Evolutionary conservation across 208 protist species (phyloP), one percentile per base, ranked within the genome.

Genomic region (Polymyxa betae): DNA sequence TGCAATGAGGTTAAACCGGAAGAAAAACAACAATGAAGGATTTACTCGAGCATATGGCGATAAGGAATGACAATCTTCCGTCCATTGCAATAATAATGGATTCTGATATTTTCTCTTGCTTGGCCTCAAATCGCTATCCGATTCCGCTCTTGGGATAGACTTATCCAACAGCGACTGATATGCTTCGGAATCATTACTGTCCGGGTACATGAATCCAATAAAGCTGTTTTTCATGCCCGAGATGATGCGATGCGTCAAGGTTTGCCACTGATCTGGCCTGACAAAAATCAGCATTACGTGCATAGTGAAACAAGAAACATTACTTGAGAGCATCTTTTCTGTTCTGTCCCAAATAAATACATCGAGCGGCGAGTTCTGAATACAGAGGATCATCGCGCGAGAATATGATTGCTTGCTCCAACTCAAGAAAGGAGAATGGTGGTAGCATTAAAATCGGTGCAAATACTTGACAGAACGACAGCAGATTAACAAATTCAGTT

Each of bases 391-490:
- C 72, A n/a, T 5, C n/a, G 5, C 72, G 72, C 35, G 72, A 82
- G 72, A 82, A 82, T 43, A 82, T 12, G 72, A 82, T 82, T n/a
- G 72, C n/a, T n/a, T 82, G 72, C 35, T 82, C 72, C 16, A 82
- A 35, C 35, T 82, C 72, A 5, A 82, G 72, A n/a, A 82, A 82
- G 16, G 72, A 82, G 72, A 82, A 82, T n/a, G 72, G 72, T 5
- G 16, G 72, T n/a, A 82, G n/a, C n/a, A 38, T 35, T 5, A 82
- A n/a, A 82, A 82, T 43, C 72, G 72, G 10, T 5, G 72, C 72
- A n/a, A 82, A 82, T n/a, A n/a, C n/a, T n/a, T 43, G n/a, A 35
- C 72, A 82, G 72, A 82, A 82, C 72, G 72, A 82, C n/a, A 82
- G n/a, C 16, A 82, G 5, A n/a, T 82, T 82, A 12, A 43, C 72